Evolutionary conservation across 129 eudicot species (phyloP), one percentile per base, ranked within the genome.

Genomic region (Saposhnikovia divaricata): DNA sequence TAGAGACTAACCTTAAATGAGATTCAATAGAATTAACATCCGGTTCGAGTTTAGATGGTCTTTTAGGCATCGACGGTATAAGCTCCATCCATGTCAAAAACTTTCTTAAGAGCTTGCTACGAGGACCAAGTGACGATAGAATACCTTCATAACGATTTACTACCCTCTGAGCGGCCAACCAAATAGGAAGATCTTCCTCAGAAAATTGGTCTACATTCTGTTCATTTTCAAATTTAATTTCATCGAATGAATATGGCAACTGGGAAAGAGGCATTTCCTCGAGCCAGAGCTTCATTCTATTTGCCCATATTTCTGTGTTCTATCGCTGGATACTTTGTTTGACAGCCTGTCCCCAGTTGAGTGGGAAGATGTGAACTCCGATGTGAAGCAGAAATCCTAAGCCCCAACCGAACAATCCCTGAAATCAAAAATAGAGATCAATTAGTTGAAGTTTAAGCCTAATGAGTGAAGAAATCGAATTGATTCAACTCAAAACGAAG

Each of bases 161-260:
- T 55, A 97, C 98, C 87, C 84, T 92, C 79, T 95, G 94, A 76
- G 98, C 97, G 80, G 97, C 98, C 82, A 89, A 82, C 97, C 96
- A 92, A 46, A 94, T 91, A 71, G 98, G 98, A 79, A 92, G 83
- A 63, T 89, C 91, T 70, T 77, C 75, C n/a, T 86, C 87, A 10
- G 89, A 84, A 45, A 86, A 38, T 50, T 81, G 86, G 73, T 92
- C 94, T 78, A 79, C 80, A n/a, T 77, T 85, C 45, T 80, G 43
- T 74, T 40, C 79, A 28, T 81, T 80, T 83, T 89, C 91, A 43
- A 57, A 37, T 53, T 66, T 46, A 43, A 80, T 79, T 68, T 83
- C 86, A 79, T 89, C 87, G 79, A 65, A 86, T 76, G 78, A 78
- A 85, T 82, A 69, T 70, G 89, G 75, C 81, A 87, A 81, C 73